Evolutionary conservation across 2,329 filamentous ascomycete species (phyloP).

Genomic region (Dryadomyces quercus-mongolicae): DNA sequence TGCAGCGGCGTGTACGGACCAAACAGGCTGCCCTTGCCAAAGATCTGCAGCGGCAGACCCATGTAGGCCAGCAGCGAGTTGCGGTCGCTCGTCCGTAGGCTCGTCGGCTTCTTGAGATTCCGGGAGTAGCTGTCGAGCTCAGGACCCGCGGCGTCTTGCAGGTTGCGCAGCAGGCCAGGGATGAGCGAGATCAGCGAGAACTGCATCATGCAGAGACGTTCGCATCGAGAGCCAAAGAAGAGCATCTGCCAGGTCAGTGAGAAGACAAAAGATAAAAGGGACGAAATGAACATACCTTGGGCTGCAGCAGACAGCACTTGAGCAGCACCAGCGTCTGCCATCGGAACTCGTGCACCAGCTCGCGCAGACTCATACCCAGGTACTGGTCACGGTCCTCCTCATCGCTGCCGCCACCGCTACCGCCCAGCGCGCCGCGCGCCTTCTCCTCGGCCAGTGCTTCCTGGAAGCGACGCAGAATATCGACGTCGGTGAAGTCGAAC

Average conservation of each 20-base stretch:
- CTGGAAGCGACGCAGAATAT: slow-evolving; percentile 83
- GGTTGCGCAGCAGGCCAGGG: slow-evolving; percentile 76
- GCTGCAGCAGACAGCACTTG: slow-evolving; percentile 87
- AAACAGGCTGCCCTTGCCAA: slow-evolving; percentile 90
- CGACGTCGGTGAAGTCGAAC: slow-evolving; percentile 78
- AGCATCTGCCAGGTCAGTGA: slow-evolving; percentile 60
- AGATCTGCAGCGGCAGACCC: slow-evolving; percentile 88
- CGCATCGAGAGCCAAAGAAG: slow-evolving; percentile 95
- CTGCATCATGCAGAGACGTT: slow-evolving; percentile 94
- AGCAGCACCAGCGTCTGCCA: slow-evolving; percentile 89
- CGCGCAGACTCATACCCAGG: slow-evolving; percentile 75
- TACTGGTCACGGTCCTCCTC: slow-evolving; percentile 75
- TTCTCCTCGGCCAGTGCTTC: slow-evolving; percentile 69
- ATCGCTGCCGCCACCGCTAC: slow-evolving; percentile 22
- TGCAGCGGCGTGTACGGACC: slow-evolving; percentile 94
- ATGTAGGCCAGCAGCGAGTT: slow-evolving; percentile 84
- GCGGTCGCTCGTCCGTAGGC: slow-evolving; percentile 82
- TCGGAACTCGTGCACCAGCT: slow-evolving; percentile 88
- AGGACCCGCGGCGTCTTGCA: slow-evolving; percentile 95
- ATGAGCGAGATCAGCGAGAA: slow-evolving; percentile 94
- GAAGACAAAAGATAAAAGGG: too few species aligned
- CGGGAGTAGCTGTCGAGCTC: slow-evolving; percentile 75
- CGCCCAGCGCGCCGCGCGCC: slow-evolving; percentile 32
- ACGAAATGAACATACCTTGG: slow-evolving; percentile 53
- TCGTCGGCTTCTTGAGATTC: slow-evolving; percentile 64